Evolutionary conservation across 768 basidiomycete species (phyloP), one percentile per base, ranked within the genome.

Genomic region (Calocera viscosa): DNA sequence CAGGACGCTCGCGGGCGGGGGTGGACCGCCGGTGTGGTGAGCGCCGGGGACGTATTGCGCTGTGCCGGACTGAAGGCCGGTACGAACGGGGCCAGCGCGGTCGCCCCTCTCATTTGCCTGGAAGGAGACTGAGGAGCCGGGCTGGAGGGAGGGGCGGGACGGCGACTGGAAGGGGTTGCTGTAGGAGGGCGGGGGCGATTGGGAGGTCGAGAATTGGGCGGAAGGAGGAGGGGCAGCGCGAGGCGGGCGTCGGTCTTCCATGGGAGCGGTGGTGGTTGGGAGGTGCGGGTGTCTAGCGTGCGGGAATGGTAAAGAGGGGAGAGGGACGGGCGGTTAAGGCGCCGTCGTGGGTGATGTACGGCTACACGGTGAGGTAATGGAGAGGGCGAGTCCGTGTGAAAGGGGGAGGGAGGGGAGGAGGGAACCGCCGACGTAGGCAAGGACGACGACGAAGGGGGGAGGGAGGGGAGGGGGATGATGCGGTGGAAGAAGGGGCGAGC

Each of bases 31-130:
- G 14, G 11, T 22, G 53, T 60, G 53, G 10, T 12, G 22, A 2
- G 53, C 53, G 11, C 53, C 53, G 2, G 53, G 53, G 11, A 60
- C 53, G 53, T 60, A 60, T 32, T 60, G 53, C 2, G 53, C 53
- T 14, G 53, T 60, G 30, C 53, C 53, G 24, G 24, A 32, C 30
- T 60, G 53, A 32, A 60, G 78, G 73, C 87, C 68, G 28, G 40
- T 63, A 33, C 66, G 87, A 35, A 89, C 77, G 14, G 80, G 76
- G 7, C 78, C 80, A 26, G 78, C 80, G 66, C 88, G 82, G 76
- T 89, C 88, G 63, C 89, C 89, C 72, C 81, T 82, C 74, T 91
- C 89, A 19, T 70, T 79, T 66, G 80, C 80, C 75, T 86, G 85
- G 73, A 91, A 91, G 38, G 86, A 86, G 28, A 91, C 86, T 39